Percentiles rank a stretch among this genome's conserved stretches.
Evolutionary conservation across 2,329 filamentous ascomycete species (phyloP).

Genomic region (Beauveria scarabaeidicola): DNA sequence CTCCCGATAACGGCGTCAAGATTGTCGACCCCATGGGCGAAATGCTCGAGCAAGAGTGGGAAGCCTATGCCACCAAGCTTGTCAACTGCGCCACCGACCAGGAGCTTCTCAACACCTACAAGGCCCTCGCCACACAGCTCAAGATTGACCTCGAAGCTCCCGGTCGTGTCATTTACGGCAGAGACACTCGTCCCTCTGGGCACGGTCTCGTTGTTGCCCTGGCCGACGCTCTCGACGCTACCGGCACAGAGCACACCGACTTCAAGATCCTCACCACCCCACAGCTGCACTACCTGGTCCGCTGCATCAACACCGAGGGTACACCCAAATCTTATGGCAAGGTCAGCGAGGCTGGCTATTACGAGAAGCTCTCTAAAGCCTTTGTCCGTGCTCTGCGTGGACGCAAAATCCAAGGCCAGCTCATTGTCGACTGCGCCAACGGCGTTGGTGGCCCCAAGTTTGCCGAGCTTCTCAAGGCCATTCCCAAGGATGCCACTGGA

Average conservation of each 20-base stretch:
- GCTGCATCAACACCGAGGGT: conserved; percentile 86
- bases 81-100: conserved; percentile 76
- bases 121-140: conserved; percentile 63
- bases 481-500: conserved; percentile 60
- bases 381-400: conserved; percentile 78
- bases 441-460: conserved; percentile 93
- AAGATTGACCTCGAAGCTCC: conserved; percentile 63
- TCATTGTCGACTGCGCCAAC: conserved; percentile 93
- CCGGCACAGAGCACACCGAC: conserved; percentile 67
- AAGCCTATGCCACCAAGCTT: conserved; percentile 76
- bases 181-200: conserved; percentile 89
- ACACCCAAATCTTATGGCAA: conserved; percentile 83
- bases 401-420: conserved; percentile 60
- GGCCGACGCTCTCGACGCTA: conserved; percentile 68
- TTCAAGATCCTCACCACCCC: conserved; percentile 91
- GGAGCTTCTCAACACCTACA: conserved; percentile 67
- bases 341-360: conserved; percentile 85
- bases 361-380: conserved; percentile 79
- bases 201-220: conserved; percentile 73
- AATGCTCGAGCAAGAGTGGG: conserved; percentile 96
- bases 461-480: conserved; percentile 72
- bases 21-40: conserved; percentile 96
- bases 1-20: conserved; percentile 87
- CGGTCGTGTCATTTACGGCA: conserved; percentile 78
- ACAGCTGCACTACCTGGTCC: conserved; percentile 94